Evolutionary conservation across 2,329 filamentous ascomycete genomes (phyloP).

Genomic region (Mycosphaerella arachidis): DNA sequence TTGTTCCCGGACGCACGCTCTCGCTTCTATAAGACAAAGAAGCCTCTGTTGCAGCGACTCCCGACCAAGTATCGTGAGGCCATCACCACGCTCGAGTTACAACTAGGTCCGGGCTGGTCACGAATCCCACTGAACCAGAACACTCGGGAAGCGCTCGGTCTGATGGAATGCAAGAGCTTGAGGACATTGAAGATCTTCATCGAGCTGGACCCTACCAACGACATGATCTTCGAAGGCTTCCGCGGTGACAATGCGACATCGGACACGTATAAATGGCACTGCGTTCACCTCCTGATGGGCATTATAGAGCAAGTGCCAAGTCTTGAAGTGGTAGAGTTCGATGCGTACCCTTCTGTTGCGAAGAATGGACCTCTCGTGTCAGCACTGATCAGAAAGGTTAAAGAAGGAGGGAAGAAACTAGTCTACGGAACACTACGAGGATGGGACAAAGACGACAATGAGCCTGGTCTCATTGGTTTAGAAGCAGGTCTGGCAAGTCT

Average conservation of each 20-base stretch:
- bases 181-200: constrained; percentile 62
- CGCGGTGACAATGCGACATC: constrained; percentile 49
- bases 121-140: constrained; percentile 67
- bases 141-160: constrained; percentile 60
- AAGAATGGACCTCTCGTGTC: constrained; percentile 62
- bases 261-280: constrained; percentile 68
- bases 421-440: constrained; percentile 64
- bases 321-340: constrained; percentile 60
- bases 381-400: constrained; percentile 53
- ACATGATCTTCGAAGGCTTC: constrained; percentile 60
- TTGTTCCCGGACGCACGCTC: constrained; percentile 63
- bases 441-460: constrained; percentile 52
- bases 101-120: constrained; percentile 69
- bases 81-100: constrained; percentile 63
- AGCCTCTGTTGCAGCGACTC: constrained; percentile 64
- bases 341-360: constrained; percentile 63
- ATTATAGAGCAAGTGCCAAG: constrained; percentile 56
- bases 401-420: constrained; percentile 49
- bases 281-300: constrained; percentile 51
- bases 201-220: constrained; percentile 63
- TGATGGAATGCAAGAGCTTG: constrained; percentile 58
- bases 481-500: constrained; percentile 15
- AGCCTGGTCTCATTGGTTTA: constrained; percentile 8
- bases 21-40: constrained; percentile 67
- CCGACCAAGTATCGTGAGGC: constrained; percentile 55